Evolutionary conservation across 768 basidiomycete genomes (phyloP).

Genomic region (Tricholoma matsutake): DNA sequence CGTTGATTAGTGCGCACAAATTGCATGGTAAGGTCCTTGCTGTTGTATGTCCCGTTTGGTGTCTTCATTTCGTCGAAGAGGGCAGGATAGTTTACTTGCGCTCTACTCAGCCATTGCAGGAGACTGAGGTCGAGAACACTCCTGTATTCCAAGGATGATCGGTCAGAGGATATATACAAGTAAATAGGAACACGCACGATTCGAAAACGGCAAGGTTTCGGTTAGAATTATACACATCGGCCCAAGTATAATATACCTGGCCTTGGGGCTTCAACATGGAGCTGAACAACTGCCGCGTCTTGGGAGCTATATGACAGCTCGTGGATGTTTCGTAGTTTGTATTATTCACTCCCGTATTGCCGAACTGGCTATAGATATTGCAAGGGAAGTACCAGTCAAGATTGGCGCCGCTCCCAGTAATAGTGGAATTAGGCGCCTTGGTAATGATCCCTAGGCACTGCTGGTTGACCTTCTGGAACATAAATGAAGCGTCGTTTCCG

Average conservation of each 20-base stretch:
- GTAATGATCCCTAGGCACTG: constrained; percentile 79
- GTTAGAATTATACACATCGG: constrained; percentile 61
- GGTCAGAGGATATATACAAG: neutral
- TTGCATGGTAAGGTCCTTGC: constrained; percentile 85
- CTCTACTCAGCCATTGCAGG: constrained; percentile 77
- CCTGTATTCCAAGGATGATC: constrained; percentile 37
- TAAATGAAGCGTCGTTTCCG: constrained; percentile 88
- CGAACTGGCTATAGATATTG: constrained; percentile 80
- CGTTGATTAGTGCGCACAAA: constrained; percentile 71
- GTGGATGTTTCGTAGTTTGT: constrained; percentile 63
- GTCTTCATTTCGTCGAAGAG: constrained; percentile 78
- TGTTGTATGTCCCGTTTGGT: constrained; percentile 69
- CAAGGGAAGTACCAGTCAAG: constrained; percentile 98
- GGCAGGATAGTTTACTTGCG: constrained; percentile 79
- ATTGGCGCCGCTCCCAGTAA: constrained; percentile 54
- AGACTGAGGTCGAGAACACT: constrained; percentile 86
- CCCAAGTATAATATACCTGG: constrained; percentile 94
- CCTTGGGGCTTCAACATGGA: constrained; percentile 52
- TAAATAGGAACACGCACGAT: constrained; percentile 54
- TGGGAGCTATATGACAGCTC: constrained; percentile 68
- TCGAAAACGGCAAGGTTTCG: constrained; percentile 94
- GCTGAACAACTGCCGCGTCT: constrained; percentile 52
- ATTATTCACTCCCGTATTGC: constrained; percentile 56
- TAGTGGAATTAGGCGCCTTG: constrained; percentile 65
- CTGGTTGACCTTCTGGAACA: constrained; percentile 91